Evolutionary conservation across 2,329 filamentous ascomycete genomes (phyloP), one percentile per base, ranked within the genome.

Genomic region (Fusarium sp.): DNA sequence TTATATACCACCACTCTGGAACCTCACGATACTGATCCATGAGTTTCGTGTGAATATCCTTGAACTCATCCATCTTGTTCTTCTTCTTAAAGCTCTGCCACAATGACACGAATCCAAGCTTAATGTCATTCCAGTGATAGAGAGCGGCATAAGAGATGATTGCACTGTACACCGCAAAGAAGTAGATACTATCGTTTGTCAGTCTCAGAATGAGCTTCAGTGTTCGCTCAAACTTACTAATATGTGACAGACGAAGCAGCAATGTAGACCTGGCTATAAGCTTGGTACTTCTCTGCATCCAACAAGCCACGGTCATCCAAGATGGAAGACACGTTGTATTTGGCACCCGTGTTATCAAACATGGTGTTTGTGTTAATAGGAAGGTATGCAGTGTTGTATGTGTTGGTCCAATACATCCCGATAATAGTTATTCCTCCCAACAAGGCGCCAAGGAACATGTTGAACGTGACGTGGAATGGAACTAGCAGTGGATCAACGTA

Each of bases 341-440:
- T 66, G 0, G 72, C 77, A 3, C 77, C 81, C 5, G 79, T 78
- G 56, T 85, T 82, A 46, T 81, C 79, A 39, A 83, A 85, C 20
- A 81, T 81, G 1, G 76, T 75, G 3, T 78, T 80, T 1, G 80
- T 81, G 74, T 85, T 85, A 70, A 84, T 83, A 9, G 83, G 83
- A 6, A 85, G 75, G 41, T 82, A 85, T 0, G 77, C 80, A 1
- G 82, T 79, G 56, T 79, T 77, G 63, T 79, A 80, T 29, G 79
- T 80, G 61, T 83, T 84, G 29, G 42, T 76, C 72, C 80, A 83
- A 69, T 82, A 82, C 64, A 83, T 78, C 4, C 66, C 78, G 4
- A 81, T 68, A 29, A 83, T 83, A n/a, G 81, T 74, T 6, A 78
- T 51, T 1, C 77, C 81, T 4, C 76, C 78, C 1, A 82, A 21